Percentiles rank a stretch among this genome's conserved stretches.
These are phyloP conservation scores for Aspergillus carbonarius DNA, from an alignment of 2,329 filamentous ascomycete genomes.

Conservation along the genomic window DNA sequence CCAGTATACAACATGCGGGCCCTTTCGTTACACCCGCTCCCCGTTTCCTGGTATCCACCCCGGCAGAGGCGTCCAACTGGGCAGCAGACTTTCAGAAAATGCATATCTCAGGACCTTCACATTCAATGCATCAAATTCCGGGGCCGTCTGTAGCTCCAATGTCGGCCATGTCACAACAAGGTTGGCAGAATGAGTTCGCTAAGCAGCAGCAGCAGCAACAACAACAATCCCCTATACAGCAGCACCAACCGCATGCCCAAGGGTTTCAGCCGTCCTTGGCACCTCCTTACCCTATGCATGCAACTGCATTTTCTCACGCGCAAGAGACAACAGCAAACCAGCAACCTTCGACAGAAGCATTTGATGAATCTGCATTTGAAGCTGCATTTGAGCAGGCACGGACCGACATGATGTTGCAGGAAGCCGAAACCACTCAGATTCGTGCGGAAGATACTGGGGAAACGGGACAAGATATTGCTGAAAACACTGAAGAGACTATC, in stretches of 20 bases:
- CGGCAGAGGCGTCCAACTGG: slow-evolving; percentile 37
- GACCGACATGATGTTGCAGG: slow-evolving; percentile 36
- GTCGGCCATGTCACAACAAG: slow-evolving; percentile 30
- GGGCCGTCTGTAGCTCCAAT: slow-evolving; percentile 41
- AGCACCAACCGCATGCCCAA: slow-evolving; percentile 19
- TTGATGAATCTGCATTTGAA: slow-evolving; percentile 48
- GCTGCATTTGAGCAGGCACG: slow-evolving; percentile 45
- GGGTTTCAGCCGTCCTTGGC: slow-evolving; percentile 33
- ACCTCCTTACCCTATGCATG: slow-evolving; percentile 26
- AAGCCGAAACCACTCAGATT: slow-evolving; percentile 17
- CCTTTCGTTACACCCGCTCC: slow-evolving; percentile 26
- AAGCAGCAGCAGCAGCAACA: slow-evolving; percentile 30
- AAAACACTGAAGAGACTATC: slow-evolving; percentile 25
- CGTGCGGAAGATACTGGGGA: slow-evolving; percentile 12
- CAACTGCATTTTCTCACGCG: slow-evolving; percentile 20
- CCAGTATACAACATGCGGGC: slow-evolving; percentile 39
- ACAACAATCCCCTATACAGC: slow-evolving; percentile 27
- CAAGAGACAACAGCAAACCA: slow-evolving; percentile 27
- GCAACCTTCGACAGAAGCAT: slow-evolving; percentile 29
- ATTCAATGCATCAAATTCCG: slow-evolving; percentile 51
- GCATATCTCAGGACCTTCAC: slow-evolving; percentile 39
- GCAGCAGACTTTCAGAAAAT: slow-evolving; percentile 49
- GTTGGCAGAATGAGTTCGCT: slow-evolving; percentile 65
- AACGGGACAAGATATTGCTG: neutral
- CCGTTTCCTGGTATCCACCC: slow-evolving; percentile 25